Evolutionary conservation across 208 protist species (phyloP), one percentile per base, ranked within the genome.

Genomic region (Leishmania amazonensis): DNA sequence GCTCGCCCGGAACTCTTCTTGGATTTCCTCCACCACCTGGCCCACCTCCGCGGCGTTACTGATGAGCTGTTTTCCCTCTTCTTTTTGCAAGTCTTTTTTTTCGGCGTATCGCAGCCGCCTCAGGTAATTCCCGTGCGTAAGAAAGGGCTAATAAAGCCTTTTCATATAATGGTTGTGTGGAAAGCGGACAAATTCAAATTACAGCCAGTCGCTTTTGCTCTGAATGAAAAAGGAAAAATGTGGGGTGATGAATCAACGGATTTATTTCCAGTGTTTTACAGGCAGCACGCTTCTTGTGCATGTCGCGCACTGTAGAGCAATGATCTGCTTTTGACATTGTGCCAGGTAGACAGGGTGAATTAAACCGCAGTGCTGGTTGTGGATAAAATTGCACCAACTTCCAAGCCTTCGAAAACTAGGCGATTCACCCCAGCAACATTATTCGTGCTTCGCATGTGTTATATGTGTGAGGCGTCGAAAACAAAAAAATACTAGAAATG

Each of bases 21-120:
- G 60, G 71, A 6, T 51, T 67, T 70, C 85, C 80, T 28, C 74
- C 78, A 47, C 40, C 40, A 24, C 79, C 84, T 28, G 80, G 75
- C 0, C 80, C 84, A 53, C 84, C 84, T 11, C 76, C 84, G 35
- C 76, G 19, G 19, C 38, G 71, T 31, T 73, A 68, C 3, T 49
- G 24, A 35, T 57, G 7, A 45, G 40, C 17, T 73, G 17, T 38
- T 45, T 31, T 13, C 21, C 6, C 21, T 73, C 5, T 64, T 51
- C 15, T 68, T 62, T 31, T 64, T 65, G 5, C 15, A 31, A 49
- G 40, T 65, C 11, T 42, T 40, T 67, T 75, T 8, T 53, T 21
- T 65, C 40, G 5, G 65, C 24, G 8, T 9, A 15, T 73, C 0
- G 7, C 3, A n/a, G 19, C 9, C 3, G 38, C 68, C 38, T 73